phyloP scores from a whole-genome alignment of 352 stramenopile species.

The Pythium pyrilobum region DNA sequence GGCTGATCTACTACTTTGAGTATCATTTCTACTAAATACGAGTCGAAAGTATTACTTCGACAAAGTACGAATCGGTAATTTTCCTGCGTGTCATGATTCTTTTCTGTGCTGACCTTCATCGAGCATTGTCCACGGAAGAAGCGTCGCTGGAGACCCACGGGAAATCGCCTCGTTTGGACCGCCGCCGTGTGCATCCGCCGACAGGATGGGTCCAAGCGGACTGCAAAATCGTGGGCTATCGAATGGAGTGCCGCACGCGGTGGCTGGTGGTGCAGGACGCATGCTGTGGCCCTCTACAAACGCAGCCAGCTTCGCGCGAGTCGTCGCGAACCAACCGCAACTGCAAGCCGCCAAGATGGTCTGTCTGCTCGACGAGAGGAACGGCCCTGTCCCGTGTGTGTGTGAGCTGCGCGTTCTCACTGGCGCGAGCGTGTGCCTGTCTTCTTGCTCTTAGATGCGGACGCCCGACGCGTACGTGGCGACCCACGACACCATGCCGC shows the following conservation, averaged over 20 bases:
- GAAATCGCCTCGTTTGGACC: constrained; percentile 6
- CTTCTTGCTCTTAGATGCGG: no score
- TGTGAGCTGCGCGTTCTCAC: no score
- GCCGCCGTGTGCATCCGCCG: no score
- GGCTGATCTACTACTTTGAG: background rate
- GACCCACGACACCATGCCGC: constrained; percentile 65
- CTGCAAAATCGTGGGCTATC: background rate
- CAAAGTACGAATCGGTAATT: constrained; percentile 12
- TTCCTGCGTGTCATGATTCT: background rate
- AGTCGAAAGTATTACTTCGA: constrained; percentile 6
- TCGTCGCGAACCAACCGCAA: background rate
- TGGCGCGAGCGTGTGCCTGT: no score
- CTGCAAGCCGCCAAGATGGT: constrained; percentile 9
- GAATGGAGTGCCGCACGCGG: background rate
- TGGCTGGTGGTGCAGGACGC: background rate
- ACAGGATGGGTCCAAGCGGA: background rate
- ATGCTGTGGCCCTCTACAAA: constrained; percentile 18
- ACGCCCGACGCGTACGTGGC: constrained; percentile 51
- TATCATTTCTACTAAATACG: constrained; percentile 8
- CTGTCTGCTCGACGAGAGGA: no score
- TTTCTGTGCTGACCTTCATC: no score
- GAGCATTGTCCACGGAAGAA: no score
- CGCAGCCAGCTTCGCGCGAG: constrained; percentile 4
- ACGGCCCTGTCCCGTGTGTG: background rate
- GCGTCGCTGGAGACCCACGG: background rate